Base-by-base conservation (phyloP, 2,329 filamentous ascomycete species). In the Colletotrichum siamense region DNA sequence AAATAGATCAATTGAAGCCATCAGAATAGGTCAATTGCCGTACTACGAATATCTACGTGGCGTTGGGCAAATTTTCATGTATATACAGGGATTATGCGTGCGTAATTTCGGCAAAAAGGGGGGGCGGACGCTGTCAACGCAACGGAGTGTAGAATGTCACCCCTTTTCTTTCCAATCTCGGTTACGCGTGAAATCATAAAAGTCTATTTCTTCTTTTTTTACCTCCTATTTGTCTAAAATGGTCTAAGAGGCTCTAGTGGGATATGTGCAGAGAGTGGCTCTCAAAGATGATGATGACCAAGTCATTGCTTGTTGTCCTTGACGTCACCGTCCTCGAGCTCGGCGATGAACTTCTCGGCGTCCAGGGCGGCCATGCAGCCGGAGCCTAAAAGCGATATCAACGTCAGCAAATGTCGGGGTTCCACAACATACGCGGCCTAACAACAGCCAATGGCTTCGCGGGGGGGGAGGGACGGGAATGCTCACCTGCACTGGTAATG, bases 351-450 rank as follows among this genome's bases (percentile, higher is more conserved):
- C 86, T 98, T 98, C 87, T 99, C 97, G 12, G 96, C 96, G 83
- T 99, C 97, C 71, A 99, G 91, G 13, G 96, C 97, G 69, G 97
- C 97, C 88, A 98, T 94, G 86, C 97, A 99, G 78, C 97, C 97
- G 77, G 96, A 96, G 77, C 96, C 95, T 96, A 79, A 70, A 32
- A 59, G 39, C 39, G 18, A 44, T 16, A 18, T 39, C 26, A 69
- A 15, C 59, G 77, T 81, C 78, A 81, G 80, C 64, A 75, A 49
- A 44, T 22, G 4, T 34, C 16, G 39, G 39, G 39, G 39, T n/a
- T 49, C 39, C 39, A 49, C 39, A 49, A n/a, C 39, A 49, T n/a
- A 49, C 18, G 39, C 39, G 39, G 39, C 39, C 9, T 49, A n/a
- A 12, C 39, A n/a, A 12, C 39, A 49, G 39, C 39, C 39, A 49